These are phyloP conservation scores for Chlorella sp. DNA, from an alignment of 139 green algal genomes.

Conservation along the genomic window DNA sequence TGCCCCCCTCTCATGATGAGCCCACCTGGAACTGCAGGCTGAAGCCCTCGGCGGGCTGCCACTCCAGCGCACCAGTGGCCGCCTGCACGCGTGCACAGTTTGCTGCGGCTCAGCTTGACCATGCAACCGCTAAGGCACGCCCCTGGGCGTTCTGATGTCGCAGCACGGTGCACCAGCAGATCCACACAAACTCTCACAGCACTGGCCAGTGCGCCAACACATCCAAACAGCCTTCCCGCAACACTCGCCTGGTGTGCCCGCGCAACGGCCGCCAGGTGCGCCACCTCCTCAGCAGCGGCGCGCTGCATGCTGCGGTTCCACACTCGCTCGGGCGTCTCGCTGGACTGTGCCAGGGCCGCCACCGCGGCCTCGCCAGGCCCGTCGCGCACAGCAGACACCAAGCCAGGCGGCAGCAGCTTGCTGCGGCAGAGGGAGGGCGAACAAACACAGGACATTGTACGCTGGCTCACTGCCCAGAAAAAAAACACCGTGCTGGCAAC, in stretches of 20 bases:
- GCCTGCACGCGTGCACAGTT: conserved; percentile 17
- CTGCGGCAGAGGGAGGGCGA: no score
- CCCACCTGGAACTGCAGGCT: conserved; percentile 51
- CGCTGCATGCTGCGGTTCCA: conserved; percentile 77
- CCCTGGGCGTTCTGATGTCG: no score
- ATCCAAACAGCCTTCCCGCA: no score
- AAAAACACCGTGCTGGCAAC: no score
- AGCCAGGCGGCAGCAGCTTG: conserved; percentile 81
- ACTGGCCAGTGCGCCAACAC: no score
- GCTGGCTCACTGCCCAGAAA: no score
- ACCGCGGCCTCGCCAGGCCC: conserved; percentile 61
- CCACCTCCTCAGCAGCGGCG: conserved; percentile 63
- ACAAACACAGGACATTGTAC: no score
- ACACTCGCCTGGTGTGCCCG: conserved; percentile 49
- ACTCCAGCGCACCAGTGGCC: conserved; percentile 53
- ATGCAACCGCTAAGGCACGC: no score
- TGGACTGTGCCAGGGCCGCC: conserved; percentile 56
- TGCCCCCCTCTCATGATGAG: no score
- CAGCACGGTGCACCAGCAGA: no score
- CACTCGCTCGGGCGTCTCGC: conserved; percentile 88
- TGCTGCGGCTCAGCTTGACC: no score
- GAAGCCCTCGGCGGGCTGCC: conserved; percentile 56
- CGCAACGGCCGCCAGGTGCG: conserved; percentile 55
- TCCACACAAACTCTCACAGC: no score
- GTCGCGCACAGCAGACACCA: conserved; percentile 78